These are phyloP conservation scores for Arthroderma sp. DNA, from an alignment of 2,329 filamentous ascomycete genomes.

Conservation along the genomic window DNA sequence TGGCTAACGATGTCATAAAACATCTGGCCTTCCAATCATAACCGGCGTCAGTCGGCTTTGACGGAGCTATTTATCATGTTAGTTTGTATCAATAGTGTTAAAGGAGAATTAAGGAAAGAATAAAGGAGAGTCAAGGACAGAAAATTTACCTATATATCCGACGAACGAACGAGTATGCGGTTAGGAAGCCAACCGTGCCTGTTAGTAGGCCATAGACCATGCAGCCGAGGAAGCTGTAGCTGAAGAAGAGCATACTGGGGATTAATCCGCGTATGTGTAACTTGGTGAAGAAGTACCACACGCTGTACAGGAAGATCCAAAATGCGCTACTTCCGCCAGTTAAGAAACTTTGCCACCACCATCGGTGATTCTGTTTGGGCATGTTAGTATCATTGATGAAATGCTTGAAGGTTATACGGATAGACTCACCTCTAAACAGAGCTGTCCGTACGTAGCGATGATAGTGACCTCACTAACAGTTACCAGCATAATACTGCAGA, in stretches of 20 bases:
- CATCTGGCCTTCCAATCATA: too few relatives aligned
- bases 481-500: conserved; percentile 57
- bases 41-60: conserved; percentile 9
- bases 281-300: conserved; percentile 72
- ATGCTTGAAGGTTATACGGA: not conserved
- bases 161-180: conserved; percentile 70
- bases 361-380: conserved; percentile 56
- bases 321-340: conserved; percentile 62
- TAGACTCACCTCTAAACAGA: conserved; percentile 56
- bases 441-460: conserved; percentile 67
- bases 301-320: conserved; percentile 72
- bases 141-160: conserved; percentile 61
- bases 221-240: conserved; percentile 71
- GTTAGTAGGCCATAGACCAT: conserved; percentile 67
- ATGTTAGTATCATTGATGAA: conserved; percentile 1
- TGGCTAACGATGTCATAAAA: too few relatives aligned
- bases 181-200: conserved; percentile 73
- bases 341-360: conserved; percentile 85
- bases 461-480: conserved; percentile 74
- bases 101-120: not conserved
- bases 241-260: conserved; percentile 70
- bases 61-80: conserved; percentile 8
- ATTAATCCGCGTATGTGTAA: conserved; percentile 70
- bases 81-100: not conserved
- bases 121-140: not conserved